These are phyloP conservation scores for Macrophomina tecta DNA, from an alignment of 2,329 filamentous ascomycete species.

Conservation along the genomic window DNA sequence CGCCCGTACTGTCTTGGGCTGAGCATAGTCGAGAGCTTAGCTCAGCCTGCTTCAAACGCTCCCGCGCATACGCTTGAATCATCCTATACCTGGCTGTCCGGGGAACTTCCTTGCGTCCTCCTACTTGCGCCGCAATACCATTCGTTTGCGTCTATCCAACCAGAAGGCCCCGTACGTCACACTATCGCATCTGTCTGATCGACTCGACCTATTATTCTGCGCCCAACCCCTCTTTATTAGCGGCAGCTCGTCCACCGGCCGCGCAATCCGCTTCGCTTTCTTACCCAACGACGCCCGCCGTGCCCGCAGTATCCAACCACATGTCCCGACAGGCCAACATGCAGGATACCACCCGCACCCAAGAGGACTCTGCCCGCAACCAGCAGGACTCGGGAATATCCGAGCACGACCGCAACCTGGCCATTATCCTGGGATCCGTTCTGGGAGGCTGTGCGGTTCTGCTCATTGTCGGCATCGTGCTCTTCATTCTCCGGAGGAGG, in stretches of 20 bases:
- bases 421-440: conserved; percentile 45
- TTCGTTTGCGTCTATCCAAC: conserved; percentile 15
- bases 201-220: conserved; percentile 14
- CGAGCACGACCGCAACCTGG: conserved; percentile 35
- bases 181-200: not conserved
- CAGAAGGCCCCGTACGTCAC: not conserved
- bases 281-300: not conserved
- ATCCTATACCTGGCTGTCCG: not conserved
- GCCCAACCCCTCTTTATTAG: conserved; percentile 1
- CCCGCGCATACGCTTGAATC: conserved; percentile 5
- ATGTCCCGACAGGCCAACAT: not conserved
- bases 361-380: conserved; percentile 2
- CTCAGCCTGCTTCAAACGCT: conserved; percentile 8
- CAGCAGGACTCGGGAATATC: conserved; percentile 9
- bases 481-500: conserved; percentile 43
- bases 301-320: not conserved
- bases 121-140: conserved; percentile 2
- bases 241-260: not conserved
- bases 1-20: not conserved
- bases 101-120: conserved; percentile 8
- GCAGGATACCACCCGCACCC: conserved; percentile 11
- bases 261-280: not conserved
- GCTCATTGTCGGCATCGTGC: conserved; percentile 36
- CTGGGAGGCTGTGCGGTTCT: conserved; percentile 42
- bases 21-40: conserved; percentile 20